A percentile compares a stretch with the other conserved stretches of the same genome.
These are phyloP conservation scores for Hypoxylon rickii DNA, from an alignment of 495 filamentous ascomycete species.

Conservation along the genomic window DNA sequence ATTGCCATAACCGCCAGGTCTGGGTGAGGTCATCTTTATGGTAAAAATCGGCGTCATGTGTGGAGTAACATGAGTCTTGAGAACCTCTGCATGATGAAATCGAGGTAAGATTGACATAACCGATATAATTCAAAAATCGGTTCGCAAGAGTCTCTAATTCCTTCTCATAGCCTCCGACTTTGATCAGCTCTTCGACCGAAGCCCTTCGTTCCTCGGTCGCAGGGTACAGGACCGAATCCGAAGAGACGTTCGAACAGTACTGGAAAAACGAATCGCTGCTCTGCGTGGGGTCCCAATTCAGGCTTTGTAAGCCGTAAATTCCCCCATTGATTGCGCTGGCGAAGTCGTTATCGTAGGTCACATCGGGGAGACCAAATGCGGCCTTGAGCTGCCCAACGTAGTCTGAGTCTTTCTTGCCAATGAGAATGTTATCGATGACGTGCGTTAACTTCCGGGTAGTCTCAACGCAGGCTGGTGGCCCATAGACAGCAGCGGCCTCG, in stretches of 20 bases:
- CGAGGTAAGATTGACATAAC: conserved; percentile 57
- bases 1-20: conserved; percentile 63
- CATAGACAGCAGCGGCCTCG: conserved; percentile 64
- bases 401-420: conserved; percentile 52
- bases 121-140: conserved; percentile 67
- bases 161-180: conserved; percentile 58
- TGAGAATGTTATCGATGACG: conserved; percentile 68
- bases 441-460: conserved; percentile 61
- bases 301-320: conserved; percentile 61
- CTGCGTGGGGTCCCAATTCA: conserved; percentile 71
- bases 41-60: conserved; percentile 57
- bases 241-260: conserved; percentile 65
- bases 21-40: conserved; percentile 52
- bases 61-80: conserved; percentile 62
- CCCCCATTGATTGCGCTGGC: conserved; percentile 56
- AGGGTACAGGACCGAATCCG: conserved; percentile 52
- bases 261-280: conserved; percentile 57
- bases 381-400: conserved; percentile 58
- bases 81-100: conserved; percentile 39
- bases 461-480: conserved; percentile 55
- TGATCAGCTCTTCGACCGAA: conserved; percentile 55
- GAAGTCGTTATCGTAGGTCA: conserved; percentile 66
- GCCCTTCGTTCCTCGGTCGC: conserved; percentile 41
- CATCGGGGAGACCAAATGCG: conserved; percentile 60
- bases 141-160: conserved; percentile 54